Conservation (phyloP, 2,329 filamentous ascomycete genomes). For the Arachnopeziza araneosa region DNA sequence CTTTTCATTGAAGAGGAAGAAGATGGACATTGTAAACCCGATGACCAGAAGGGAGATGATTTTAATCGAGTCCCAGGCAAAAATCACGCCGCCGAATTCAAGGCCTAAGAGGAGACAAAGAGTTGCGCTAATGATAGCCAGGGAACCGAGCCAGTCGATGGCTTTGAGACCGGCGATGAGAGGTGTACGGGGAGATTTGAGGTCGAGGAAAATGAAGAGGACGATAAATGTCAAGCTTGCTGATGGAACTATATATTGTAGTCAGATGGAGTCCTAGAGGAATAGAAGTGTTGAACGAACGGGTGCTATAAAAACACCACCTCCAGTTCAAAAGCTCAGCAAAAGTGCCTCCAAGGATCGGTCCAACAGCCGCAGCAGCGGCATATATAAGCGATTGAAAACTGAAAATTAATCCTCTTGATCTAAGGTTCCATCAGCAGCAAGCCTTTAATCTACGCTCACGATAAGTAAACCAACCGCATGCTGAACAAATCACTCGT, state of each 20-base stretch:
- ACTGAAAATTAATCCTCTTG: background rate
- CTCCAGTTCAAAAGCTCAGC: background rate
- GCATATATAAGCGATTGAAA: background rate
- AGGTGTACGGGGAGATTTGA: constrained; percentile 62
- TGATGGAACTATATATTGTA: background rate
- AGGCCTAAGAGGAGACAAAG: constrained; percentile 66
- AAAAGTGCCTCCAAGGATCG: background rate
- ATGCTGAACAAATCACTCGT: background rate
- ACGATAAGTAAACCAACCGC: background rate
- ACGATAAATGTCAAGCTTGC: constrained; percentile 22
- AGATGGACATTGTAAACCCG: constrained; percentile 53
- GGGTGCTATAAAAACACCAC: background rate
- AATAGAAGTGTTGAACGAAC: background rate
- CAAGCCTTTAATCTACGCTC: background rate
- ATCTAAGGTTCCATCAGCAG: background rate
- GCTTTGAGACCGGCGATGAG: constrained; percentile 56
- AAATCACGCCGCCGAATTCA: constrained; percentile 72
- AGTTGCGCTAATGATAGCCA: background rate
- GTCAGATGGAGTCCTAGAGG: background rate
- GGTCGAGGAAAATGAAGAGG: constrained; percentile 56
- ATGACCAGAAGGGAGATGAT: constrained; percentile 48
- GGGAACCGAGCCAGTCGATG: constrained; percentile 42
- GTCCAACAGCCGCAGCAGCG: background rate
- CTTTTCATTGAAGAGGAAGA: constrained; percentile 64
- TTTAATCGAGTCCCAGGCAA: constrained; percentile 45